Conservation (phyloP, 169 alveolate species). For the Plasmodium ovale region DNA sequence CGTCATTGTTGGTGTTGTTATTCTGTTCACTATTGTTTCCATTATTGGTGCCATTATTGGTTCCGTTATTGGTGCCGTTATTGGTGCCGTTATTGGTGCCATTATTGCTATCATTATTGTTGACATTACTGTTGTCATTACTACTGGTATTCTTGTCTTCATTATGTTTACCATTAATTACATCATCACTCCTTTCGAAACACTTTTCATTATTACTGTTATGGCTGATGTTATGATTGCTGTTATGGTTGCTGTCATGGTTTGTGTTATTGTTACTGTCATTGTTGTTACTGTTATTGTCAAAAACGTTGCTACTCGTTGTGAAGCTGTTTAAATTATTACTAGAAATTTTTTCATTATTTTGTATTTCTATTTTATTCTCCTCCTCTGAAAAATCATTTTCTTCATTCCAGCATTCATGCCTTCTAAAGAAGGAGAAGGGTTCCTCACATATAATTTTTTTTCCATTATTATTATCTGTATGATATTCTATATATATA, state of each 20-base stretch:
- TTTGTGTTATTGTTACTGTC: neutral
- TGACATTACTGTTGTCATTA: neutral
- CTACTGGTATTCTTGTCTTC: too few relatives aligned
- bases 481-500: slow-evolving; percentile 90
- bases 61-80: neutral
- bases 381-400: slow-evolving; percentile 76
- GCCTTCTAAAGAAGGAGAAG: slow-evolving; percentile 88
- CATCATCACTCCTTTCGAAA: too few relatives aligned
- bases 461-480: slow-evolving; percentile 87
- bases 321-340: slow-evolving; percentile 32
- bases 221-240: neutral
- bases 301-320: slow-evolving; percentile 26
- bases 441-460: slow-evolving; percentile 88
- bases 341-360: slow-evolving; percentile 23
- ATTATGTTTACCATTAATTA: too few relatives aligned
- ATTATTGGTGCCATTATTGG: neutral
- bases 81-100: neutral
- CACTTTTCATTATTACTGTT: neutral
- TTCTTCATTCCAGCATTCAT: slow-evolving; percentile 87
- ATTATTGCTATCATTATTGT: neutral
- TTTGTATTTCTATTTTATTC: slow-evolving; percentile 10
- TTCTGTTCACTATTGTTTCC: neutral
- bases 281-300: slow-evolving; percentile 1
- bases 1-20: neutral
- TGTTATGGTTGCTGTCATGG: neutral